These are phyloP conservation scores for Tulasnella sp. DNA, from an alignment of 768 basidiomycete species.

Conservation along the genomic window DNA sequence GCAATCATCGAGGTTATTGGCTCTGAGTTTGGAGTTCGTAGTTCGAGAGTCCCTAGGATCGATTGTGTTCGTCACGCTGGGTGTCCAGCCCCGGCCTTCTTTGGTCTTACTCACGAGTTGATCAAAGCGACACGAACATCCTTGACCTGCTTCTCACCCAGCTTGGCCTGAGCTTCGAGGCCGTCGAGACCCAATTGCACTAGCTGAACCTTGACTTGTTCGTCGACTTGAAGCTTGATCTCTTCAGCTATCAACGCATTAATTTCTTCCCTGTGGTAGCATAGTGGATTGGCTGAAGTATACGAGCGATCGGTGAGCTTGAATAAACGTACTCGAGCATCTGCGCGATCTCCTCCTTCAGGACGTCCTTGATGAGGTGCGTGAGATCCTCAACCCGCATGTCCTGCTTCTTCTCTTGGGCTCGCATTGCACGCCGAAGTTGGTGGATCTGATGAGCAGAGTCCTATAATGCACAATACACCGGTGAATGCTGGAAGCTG, in stretches of 20 bases:
- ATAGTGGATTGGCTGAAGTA: too few species aligned
- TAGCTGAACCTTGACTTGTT: constrained; percentile 30
- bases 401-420: constrained; percentile 18
- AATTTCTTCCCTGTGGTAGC: constrained; percentile 4
- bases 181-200: neutral
- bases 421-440: constrained; percentile 31
- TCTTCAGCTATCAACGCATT: constrained; percentile 13
- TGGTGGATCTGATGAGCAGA: constrained; percentile 32
- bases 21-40: constrained; percentile 32
- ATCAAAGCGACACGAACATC: constrained; percentile 36
- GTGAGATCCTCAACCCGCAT: constrained; percentile 30
- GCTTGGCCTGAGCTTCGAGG: constrained; percentile 28
- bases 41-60: constrained; percentile 37
- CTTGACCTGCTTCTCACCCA: constrained; percentile 35
- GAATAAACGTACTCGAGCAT: constrained; percentile 26
- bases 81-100: too few species aligned
- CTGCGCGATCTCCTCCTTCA: constrained; percentile 36
- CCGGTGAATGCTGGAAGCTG: neutral
- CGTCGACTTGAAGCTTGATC: constrained; percentile 26
- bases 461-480: neutral
- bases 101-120: constrained; percentile 35
- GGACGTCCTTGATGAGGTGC: constrained; percentile 29
- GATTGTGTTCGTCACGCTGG: neutral
- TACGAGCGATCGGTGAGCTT: too few species aligned
- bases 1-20: constrained; percentile 35